Conservation (phyloP, 352 stramenopile genomes). For the Pythium folliculosum region DNA sequence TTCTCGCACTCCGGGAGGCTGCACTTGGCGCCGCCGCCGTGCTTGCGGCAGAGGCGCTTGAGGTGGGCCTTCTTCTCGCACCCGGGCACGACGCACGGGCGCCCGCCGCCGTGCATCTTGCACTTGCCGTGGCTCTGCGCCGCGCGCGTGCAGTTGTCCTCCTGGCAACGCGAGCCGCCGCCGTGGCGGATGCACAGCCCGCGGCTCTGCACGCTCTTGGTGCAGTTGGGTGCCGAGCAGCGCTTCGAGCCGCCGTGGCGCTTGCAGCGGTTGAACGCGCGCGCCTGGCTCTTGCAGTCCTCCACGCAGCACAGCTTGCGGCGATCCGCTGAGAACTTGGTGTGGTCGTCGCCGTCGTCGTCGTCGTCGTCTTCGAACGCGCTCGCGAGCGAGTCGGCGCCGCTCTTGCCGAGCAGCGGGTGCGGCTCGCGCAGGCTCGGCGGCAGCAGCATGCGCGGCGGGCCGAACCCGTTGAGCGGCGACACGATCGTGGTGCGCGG, state of each 20-base stretch:
- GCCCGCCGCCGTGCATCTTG: slow-evolving; percentile 57
- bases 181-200: slow-evolving; percentile 68
- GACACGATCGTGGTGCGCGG: slow-evolving; percentile 32
- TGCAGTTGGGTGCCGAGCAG: slow-evolving; percentile 67
- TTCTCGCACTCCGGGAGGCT: slow-evolving; percentile 67
- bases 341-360: slow-evolving; percentile 16
- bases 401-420: not conserved
- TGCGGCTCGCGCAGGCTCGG: slow-evolving; percentile 12
- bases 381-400: slow-evolving; percentile 13
- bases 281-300: slow-evolving; percentile 78
- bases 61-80: slow-evolving; percentile 86
- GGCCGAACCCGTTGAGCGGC: slow-evolving; percentile 23
- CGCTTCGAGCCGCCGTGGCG: slow-evolving; percentile 82
- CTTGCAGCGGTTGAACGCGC: slow-evolving; percentile 86
- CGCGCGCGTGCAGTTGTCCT: slow-evolving; percentile 48
- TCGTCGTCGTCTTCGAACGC: slow-evolving; percentile 24
- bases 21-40: slow-evolving; percentile 83
- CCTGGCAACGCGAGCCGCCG: slow-evolving; percentile 76
- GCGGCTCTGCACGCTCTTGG: slow-evolving; percentile 81
- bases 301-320: slow-evolving; percentile 76
- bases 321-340: slow-evolving; percentile 67
- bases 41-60: slow-evolving; percentile 80
- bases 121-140: slow-evolving; percentile 79
- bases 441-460: slow-evolving; percentile 22
- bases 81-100: slow-evolving; percentile 57